Evolutionary conservation across 2,329 filamentous ascomycete genomes (phyloP).

Genomic region (Trichoderma asperellum): DNA sequence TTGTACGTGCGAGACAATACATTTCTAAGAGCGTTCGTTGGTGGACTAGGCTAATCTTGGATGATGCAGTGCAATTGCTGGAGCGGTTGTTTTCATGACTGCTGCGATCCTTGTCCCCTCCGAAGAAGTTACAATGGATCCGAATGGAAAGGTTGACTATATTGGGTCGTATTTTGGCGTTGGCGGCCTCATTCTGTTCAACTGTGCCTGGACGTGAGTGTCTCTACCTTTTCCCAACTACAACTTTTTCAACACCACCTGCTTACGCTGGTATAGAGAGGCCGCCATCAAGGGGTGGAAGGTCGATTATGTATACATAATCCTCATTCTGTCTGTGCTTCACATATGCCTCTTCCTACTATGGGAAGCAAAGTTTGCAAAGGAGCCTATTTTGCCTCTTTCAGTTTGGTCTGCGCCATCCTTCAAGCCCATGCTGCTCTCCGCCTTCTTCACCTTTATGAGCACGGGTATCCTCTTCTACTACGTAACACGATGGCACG

Average conservation of each 20-base stretch:
- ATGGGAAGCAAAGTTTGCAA: slow-evolving; percentile 13
- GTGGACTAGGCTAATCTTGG: background rate
- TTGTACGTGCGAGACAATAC: slow-evolving; percentile 1
- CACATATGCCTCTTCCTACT: slow-evolving; percentile 9
- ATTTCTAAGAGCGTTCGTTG: too few relatives aligned
- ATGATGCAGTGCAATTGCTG: slow-evolving; percentile 6
- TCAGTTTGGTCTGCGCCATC: slow-evolving; percentile 15
- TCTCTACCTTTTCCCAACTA: background rate
- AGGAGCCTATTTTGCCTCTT: slow-evolving; percentile 1
- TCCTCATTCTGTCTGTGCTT: slow-evolving; percentile 11
- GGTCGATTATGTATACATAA: slow-evolving; percentile 5
- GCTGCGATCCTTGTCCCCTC: slow-evolving; percentile 11
- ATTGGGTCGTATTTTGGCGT: slow-evolving; percentile 15
- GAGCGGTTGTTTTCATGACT: slow-evolving; percentile 2
- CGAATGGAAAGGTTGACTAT: slow-evolving; percentile 19
- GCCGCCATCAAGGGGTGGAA: slow-evolving; percentile 18
- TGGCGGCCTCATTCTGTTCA: slow-evolving; percentile 19
- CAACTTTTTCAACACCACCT: background rate
- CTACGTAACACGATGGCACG: slow-evolving; percentile 13
- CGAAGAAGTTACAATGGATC: slow-evolving; percentile 20
- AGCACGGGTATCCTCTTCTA: slow-evolving; percentile 13
- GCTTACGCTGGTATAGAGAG: background rate
- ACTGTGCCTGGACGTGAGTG: slow-evolving; percentile 21
- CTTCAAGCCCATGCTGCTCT: slow-evolving; percentile 20
- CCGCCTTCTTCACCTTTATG: slow-evolving; percentile 23